phyloP scores from a whole-genome alignment of 495 filamentous ascomycete genomes.

The Sphaerosporella brunnea region DNA sequence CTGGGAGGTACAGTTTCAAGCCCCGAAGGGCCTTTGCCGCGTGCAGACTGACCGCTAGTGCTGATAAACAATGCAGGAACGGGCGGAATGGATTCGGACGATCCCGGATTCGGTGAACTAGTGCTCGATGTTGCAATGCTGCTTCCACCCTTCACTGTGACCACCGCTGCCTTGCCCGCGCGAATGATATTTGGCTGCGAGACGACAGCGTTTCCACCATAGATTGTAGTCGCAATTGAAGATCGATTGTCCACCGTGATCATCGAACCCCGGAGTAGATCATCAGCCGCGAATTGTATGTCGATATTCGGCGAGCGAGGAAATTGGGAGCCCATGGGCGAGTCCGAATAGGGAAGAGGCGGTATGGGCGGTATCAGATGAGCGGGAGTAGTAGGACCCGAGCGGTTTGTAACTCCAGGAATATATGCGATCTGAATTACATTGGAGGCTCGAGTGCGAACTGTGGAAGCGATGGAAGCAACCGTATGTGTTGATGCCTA shows the following conservation, averaged over 20 bases:
- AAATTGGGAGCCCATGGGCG: slow-evolving; percentile 45
- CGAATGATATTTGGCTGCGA: slow-evolving; percentile 66
- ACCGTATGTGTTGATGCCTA: slow-evolving; percentile 66
- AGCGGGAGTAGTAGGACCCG: slow-evolving; percentile 60
- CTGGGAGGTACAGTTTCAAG: slow-evolving; percentile 29
- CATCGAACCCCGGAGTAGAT: slow-evolving; percentile 60
- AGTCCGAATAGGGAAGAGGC: slow-evolving; percentile 47
- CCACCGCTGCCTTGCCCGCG: slow-evolving; percentile 74
- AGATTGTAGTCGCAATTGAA: slow-evolving; percentile 78
- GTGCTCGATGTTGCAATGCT: slow-evolving; percentile 27
- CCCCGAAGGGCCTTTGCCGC: slow-evolving; percentile 11
- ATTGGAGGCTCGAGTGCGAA: slow-evolving; percentile 89
- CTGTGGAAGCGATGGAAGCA: slow-evolving; percentile 81
- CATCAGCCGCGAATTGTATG: slow-evolving; percentile 25
- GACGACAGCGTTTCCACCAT: slow-evolving; percentile 71
- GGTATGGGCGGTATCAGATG: slow-evolving; percentile 83
- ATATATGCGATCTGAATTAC: slow-evolving; percentile 99
- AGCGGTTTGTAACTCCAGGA: slow-evolving; percentile 88
- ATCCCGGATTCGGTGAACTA: slow-evolving; percentile 21
- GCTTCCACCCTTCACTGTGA: slow-evolving; percentile 54
- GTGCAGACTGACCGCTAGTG: slow-evolving; percentile 27
- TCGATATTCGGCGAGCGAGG: slow-evolving; percentile 91
- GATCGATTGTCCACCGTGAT: slow-evolving; percentile 45
- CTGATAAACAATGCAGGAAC: slow-evolving; percentile 31
- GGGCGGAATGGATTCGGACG: slow-evolving; percentile 32